Base-by-base conservation (phyloP, 805 yeast genomes). In the Barnettozyma pratensis region DNA sequence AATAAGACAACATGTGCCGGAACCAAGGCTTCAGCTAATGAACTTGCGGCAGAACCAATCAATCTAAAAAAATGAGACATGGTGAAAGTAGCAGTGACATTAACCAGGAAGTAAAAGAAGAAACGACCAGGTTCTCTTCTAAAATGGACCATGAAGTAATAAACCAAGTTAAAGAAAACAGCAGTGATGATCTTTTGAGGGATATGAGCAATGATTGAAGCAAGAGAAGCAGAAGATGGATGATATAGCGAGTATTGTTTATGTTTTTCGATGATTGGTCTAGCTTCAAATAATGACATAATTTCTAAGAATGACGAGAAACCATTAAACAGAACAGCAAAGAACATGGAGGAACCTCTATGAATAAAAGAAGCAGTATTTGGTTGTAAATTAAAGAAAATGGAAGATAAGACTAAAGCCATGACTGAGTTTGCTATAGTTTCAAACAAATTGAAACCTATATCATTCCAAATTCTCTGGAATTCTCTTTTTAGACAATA, bases 151-250 rank as follows among this genome's bases (percentile, higher is more conserved):
- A 86, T 66, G 66, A 85, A 86, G 63, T 80, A 83, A 29, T 76
- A 57, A 28, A 79, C 67, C 41, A 81, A 54, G 39, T 73, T 60
- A 62, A 81, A 82, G 26, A 63, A 56, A 26, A 77, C 58, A 30
- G 73, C 59, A 37, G 75, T 70, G 34, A 72, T 53, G 31, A 77
- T 51, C 64, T 85, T 85, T 47, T 79, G 71, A 4, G 92, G 91
- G 50, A 86, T 63, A 44, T 80, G 83, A 4, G 87, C 74, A 4
- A 83, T 50, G 41, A 81, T 70, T 5, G 80, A 70, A 0, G 88
- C 83, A 4, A 86, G 55, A 1, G 88, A 85, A 59, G 85, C 92
- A 4, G 87, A 81, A 11, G 88, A 75, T 3, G 91, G 90, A 50
- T 81, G 80, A 62, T 84, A 87, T 49, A 86, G 74, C 0, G 88